Percentiles rank a stretch among this genome's conserved stretches.
These are phyloP conservation scores for Halophytophthora polymorphica DNA, from an alignment of 352 stramenopile species.

Conservation along the genomic window DNA sequence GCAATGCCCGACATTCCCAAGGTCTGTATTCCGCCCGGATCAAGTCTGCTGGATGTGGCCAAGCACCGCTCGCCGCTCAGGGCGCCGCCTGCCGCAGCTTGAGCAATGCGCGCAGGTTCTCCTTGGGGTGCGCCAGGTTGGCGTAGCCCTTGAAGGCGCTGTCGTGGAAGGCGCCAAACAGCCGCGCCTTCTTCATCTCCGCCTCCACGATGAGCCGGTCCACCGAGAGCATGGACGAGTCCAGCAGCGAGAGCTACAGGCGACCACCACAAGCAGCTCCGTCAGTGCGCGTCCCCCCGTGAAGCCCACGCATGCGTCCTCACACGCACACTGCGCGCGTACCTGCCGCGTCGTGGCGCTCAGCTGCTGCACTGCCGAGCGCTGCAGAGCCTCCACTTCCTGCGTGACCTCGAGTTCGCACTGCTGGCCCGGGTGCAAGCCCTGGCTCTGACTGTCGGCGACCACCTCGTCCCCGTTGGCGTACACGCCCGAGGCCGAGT, in stretches of 20 bases:
- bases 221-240: conserved; percentile 62
- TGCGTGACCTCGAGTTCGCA: conserved; percentile 46
- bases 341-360: conserved; percentile 43
- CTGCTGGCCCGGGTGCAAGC: conserved; percentile 12
- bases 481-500: not conserved
- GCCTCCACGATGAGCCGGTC: conserved; percentile 63
- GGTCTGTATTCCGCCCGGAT: conserved; percentile 10
- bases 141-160: conserved; percentile 77
- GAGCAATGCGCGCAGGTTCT: conserved; percentile 62
- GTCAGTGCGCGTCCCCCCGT: too few relatives aligned
- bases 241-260: conserved; percentile 53
- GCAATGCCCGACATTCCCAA: too few relatives aligned
- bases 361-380: conserved; percentile 38
- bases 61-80: conserved; percentile 16
- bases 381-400: conserved; percentile 45
- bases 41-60: conserved; percentile 9
- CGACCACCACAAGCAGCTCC: too few relatives aligned
- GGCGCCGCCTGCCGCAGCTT: conserved; percentile 11
- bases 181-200: conserved; percentile 61
- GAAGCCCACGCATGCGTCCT: too few relatives aligned
- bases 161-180: conserved; percentile 74
- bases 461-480: conserved; percentile 5
- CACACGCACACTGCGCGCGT: conserved; percentile 7
- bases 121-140: conserved; percentile 59
- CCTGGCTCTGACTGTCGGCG: not conserved